Evolutionary conservation across 2,329 filamentous ascomycete genomes (phyloP).

Genomic region (Calonectria pauciramosa): DNA sequence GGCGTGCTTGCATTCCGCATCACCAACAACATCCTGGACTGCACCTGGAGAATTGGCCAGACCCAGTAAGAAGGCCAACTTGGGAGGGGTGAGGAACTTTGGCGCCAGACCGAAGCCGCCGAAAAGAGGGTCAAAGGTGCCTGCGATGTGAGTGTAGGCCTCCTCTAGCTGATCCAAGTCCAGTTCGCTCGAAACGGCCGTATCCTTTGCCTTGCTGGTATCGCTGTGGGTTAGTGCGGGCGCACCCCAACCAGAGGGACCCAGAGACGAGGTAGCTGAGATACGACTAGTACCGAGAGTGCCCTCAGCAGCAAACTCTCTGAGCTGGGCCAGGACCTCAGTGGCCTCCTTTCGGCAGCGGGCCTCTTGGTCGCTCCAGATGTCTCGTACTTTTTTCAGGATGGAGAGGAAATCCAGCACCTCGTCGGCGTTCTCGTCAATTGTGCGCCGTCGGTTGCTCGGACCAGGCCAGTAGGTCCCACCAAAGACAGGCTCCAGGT

Average conservation of each 20-base stretch:
- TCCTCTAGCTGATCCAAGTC: slow-evolving; percentile 95
- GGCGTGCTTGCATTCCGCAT: slow-evolving; percentile 80
- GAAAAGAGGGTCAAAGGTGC: slow-evolving; percentile 82
- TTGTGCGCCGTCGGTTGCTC: slow-evolving; percentile 61
- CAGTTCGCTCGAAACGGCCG: slow-evolving; percentile 72
- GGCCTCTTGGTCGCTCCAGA: slow-evolving; percentile 88
- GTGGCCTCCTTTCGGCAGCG: slow-evolving; percentile 86
- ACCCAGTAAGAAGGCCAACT: slow-evolving; percentile 84
- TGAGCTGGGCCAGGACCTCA: slow-evolving; percentile 84
- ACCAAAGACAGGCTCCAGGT: slow-evolving; percentile 93
- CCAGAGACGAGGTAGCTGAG: slow-evolving; percentile 46
- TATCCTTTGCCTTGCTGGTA: slow-evolving; percentile 37
- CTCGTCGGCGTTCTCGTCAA: slow-evolving; percentile 62
- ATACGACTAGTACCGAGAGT: slow-evolving; percentile 68
- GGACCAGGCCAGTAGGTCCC: slow-evolving; percentile 96
- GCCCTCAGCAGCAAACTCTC: slow-evolving; percentile 91
- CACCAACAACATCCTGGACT: slow-evolving; percentile 90
- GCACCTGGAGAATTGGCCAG: slow-evolving; percentile 78
- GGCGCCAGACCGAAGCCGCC: slow-evolving; percentile 87
- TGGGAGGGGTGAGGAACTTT: slow-evolving; percentile 91
- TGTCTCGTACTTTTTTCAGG: slow-evolving; percentile 79
- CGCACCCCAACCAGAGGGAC: slow-evolving; percentile 48
- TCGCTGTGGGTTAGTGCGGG: slow-evolving; percentile 46
- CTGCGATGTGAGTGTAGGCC: slow-evolving; percentile 83
- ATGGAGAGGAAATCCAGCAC: slow-evolving; percentile 87